Conservation (phyloP, 78 protist species). For the Tieghemostelium lacteum region DNA sequence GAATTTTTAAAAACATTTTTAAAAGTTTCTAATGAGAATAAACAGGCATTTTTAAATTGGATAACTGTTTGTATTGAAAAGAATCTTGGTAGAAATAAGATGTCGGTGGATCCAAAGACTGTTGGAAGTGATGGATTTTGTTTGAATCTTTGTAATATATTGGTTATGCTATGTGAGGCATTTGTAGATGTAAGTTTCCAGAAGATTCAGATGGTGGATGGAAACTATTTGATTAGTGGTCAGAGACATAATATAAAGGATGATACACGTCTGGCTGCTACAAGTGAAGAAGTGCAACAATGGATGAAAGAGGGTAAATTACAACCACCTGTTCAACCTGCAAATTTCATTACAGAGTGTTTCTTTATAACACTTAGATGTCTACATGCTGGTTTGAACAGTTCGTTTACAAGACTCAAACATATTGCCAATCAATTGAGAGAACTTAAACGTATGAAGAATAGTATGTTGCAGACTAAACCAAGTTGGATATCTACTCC, state of each 20-base stretch:
- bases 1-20: constrained; percentile 29
- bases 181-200: constrained; percentile 52
- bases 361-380: constrained; percentile 66
- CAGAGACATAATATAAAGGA: constrained; percentile 25
- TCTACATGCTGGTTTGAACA: constrained; percentile 41
- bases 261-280: constrained; percentile 52
- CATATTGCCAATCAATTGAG: constrained; percentile 1
- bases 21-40: constrained; percentile 19
- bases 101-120: constrained; percentile 24
- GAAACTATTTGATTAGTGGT: constrained; percentile 34
- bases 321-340: not conserved
- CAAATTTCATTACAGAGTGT: constrained; percentile 67
- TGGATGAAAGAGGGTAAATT: constrained; percentile 15
- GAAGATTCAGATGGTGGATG: constrained; percentile 43
- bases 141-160: constrained; percentile 39
- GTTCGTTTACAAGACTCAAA: constrained; percentile 11
- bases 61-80: constrained; percentile 18
- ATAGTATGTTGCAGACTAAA: constrained; percentile 12
- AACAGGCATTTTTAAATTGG: constrained; percentile 68
- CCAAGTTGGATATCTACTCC: constrained; percentile 44
- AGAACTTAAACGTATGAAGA: constrained; percentile 21
- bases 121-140: constrained; percentile 68
- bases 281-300: constrained; percentile 27
- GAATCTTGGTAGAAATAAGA: constrained; percentile 58
- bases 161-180: constrained; percentile 68